Percentiles rank a stretch among this genome's conserved stretches.
Evolutionary conservation across 345 rosid genomes (phyloP).

Genomic region (Murraya paniculata): DNA sequence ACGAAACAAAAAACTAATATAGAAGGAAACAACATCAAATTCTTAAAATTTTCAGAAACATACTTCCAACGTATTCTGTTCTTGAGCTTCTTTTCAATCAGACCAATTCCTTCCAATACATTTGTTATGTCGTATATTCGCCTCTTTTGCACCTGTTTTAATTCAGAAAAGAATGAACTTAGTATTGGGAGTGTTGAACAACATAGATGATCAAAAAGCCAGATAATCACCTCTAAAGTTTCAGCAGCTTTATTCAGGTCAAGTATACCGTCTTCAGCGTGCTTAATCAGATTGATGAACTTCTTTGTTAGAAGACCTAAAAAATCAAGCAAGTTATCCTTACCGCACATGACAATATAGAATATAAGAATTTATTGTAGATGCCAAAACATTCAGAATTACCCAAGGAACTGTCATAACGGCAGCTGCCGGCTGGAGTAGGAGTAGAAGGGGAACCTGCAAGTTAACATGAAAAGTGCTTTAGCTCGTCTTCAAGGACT

Average conservation of each 20-base stretch:
- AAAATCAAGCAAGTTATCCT: conserved; percentile 20
- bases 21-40: conserved; percentile 18
- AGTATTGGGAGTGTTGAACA: neutral
- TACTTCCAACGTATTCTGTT: conserved; percentile 97
- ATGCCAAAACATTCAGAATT: conserved; percentile 17
- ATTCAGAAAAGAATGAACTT: conserved; percentile 8
- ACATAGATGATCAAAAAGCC: conserved; percentile 5
- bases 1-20: conserved; percentile 10
- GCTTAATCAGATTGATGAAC: conserved; percentile 76
- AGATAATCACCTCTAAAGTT: conserved; percentile 65
- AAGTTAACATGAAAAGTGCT: conserved; percentile 20
- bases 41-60: conserved; percentile 22
- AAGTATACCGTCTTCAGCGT: conserved; percentile 83
- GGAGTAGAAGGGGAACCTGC: conserved; percentile 75
- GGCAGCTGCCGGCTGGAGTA: conserved; percentile 84
- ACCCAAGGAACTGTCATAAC: conserved; percentile 98
- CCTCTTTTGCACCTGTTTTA: conserved; percentile 77
- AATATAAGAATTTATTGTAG: neutral
- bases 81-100: conserved; percentile 92
- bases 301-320: conserved; percentile 91
- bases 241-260: conserved; percentile 94
- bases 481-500: neutral
- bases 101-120: conserved; percentile 98
- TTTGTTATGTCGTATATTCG: conserved; percentile 98
- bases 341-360: conserved; percentile 6